These are phyloP conservation scores for Mortierella claussenii DNA, from an alignment of 192 early-diverging fungal genomes.

Conservation along the genomic window DNA sequence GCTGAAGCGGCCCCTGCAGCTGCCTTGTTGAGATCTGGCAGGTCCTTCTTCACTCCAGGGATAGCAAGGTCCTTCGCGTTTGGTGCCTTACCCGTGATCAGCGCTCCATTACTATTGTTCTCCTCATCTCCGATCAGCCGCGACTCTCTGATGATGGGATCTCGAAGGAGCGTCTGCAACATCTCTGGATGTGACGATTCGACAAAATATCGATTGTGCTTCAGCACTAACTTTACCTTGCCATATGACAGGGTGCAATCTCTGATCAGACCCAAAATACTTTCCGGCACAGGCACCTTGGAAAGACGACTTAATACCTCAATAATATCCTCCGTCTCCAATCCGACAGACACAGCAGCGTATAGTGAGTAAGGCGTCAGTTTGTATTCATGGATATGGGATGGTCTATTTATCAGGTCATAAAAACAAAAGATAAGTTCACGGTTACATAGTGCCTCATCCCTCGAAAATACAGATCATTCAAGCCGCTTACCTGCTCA, in stretches of 20 bases:
- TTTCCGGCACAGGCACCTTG: constrained; percentile 85
- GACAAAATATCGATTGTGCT: constrained; percentile 93
- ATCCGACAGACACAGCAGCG: constrained; percentile 97
- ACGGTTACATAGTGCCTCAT: background rate
- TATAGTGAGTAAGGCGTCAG: constrained; percentile 95
- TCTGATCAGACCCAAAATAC: constrained; percentile 80
- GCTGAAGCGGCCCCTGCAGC: constrained; percentile 14
- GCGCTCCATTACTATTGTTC: constrained; percentile 28
- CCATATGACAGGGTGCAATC: constrained; percentile 90
- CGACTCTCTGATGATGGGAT: constrained; percentile 77
- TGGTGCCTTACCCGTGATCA: constrained; percentile 68
- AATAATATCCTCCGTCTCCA: constrained; percentile 92
- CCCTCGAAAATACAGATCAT: too few species aligned
- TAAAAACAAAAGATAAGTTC: background rate
- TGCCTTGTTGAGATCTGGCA: constrained; percentile 52
- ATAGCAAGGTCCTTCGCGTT: constrained; percentile 75
- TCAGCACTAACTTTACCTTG: constrained; percentile 96
- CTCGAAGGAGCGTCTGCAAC: constrained; percentile 80
- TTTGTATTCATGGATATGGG: constrained; percentile 92
- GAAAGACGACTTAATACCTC: constrained; percentile 89
- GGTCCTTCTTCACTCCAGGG: constrained; percentile 64
- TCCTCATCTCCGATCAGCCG: constrained; percentile 68
- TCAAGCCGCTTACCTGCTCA: constrained; percentile 70
- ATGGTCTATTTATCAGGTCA: constrained; percentile 55
- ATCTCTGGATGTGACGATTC: constrained; percentile 89